Evolutionary conservation across 2,329 filamentous ascomycete genomes (phyloP).

Genomic region (Pezicula rhizophila): DNA sequence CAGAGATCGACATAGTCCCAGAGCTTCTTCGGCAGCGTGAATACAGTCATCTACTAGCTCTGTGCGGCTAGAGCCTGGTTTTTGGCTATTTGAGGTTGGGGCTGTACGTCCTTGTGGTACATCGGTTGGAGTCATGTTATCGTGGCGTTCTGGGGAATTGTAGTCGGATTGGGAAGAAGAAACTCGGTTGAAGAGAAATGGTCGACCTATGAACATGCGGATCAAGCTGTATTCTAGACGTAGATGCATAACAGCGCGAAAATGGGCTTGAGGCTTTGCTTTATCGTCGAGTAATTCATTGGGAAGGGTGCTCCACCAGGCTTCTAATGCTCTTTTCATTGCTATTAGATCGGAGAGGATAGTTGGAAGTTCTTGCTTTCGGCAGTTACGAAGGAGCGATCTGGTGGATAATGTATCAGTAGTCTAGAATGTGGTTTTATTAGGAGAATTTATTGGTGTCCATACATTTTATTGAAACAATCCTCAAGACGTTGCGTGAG

Average conservation of each 20-base stretch:
- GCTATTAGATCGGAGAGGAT: background rate
- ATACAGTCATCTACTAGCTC: background rate
- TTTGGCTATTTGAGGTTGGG: background rate
- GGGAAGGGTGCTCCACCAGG: background rate
- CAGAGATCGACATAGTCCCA: background rate
- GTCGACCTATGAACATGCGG: background rate
- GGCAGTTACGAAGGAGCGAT: background rate
- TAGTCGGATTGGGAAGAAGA: background rate
- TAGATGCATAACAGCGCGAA: background rate
- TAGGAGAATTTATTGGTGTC: background rate
- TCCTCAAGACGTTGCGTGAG: conserved; percentile 24
- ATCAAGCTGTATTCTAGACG: background rate
- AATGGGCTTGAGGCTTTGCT: background rate
- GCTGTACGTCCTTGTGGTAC: background rate
- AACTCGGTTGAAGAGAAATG: background rate
- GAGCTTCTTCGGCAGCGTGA: background rate
- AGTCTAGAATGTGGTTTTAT: background rate
- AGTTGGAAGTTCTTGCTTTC: background rate
- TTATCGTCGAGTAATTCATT: background rate
- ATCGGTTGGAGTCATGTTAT: too few species aligned
- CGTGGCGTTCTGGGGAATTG: background rate
- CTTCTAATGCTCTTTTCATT: background rate
- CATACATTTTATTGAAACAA: conserved; percentile 21
- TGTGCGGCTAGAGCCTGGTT: background rate
- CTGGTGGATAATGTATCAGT: background rate